These are phyloP conservation scores for Plasmodiophora brassicae DNA, from an alignment of 208 protist species.

Conservation along the genomic window DNA sequence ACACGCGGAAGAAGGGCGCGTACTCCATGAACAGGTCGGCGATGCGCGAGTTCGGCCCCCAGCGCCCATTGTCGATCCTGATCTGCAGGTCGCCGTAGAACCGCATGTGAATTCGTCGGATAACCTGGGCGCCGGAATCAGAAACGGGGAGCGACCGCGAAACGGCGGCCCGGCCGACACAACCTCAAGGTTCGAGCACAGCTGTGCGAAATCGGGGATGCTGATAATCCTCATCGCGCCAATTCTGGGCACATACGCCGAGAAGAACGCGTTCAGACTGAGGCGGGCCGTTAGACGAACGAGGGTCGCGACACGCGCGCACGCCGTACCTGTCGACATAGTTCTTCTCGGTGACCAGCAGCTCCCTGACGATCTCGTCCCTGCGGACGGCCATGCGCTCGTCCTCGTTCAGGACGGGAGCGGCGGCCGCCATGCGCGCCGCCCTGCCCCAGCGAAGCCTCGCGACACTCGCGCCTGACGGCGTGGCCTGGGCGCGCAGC, in stretches of 20 bases:
- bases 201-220: neutral
- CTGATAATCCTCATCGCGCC: neutral
- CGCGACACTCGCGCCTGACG: too few relatives aligned
- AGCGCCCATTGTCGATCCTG: neutral
- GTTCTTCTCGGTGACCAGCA: neutral
- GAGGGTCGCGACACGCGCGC: neutral
- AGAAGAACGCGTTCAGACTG: constrained; percentile 31
- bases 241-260: neutral
- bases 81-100: neutral
- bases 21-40: neutral
- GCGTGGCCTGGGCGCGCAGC: too few relatives aligned
- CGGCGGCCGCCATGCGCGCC: too few relatives aligned
- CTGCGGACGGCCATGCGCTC: too few relatives aligned
- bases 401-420: too few relatives aligned
- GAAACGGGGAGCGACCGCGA: neutral
- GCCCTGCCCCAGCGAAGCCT: too few relatives aligned
- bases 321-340: neutral
- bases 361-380: neutral
- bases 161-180: neutral
- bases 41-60: neutral
- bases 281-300: neutral
- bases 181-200: neutral
- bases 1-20: constrained; percentile 9
- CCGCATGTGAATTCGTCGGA: neutral
- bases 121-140: neutral